Percentiles rank a stretch among this genome's conserved stretches.
Evolutionary conservation across 371 early-diverging fungal genomes (phyloP).

Genomic region (Conidiobolus incongruus): DNA sequence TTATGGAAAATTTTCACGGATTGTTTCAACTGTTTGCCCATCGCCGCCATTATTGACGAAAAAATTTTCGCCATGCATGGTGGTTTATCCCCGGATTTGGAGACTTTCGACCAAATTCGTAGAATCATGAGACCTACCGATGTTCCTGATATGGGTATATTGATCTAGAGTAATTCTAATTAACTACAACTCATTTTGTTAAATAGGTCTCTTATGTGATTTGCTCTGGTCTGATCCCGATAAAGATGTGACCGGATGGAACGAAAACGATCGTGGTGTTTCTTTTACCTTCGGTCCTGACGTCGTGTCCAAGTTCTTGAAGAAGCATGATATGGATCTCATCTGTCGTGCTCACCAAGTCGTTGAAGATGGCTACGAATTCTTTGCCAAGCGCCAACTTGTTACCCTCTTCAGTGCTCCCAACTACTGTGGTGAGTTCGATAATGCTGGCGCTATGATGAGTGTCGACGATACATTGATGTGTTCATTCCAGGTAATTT

Average conservation of each 20-base stretch:
- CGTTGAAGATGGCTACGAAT: constrained; percentile 97
- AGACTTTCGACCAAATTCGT: constrained; percentile 86
- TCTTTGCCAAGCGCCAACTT: constrained; percentile 80
- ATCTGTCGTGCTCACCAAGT: constrained; percentile 96
- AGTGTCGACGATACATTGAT: constrained; percentile 77
- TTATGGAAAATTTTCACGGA: constrained; percentile 97
- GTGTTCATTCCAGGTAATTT: constrained; percentile 20
- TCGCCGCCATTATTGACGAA: constrained; percentile 89
- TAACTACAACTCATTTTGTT: no score
- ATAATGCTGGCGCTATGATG: constrained; percentile 92
- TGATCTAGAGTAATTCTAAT: no score
- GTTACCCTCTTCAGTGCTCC: constrained; percentile 96
- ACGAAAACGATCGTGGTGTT: constrained; percentile 96
- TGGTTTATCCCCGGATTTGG: constrained; percentile 78
- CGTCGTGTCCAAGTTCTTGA: constrained; percentile 73
- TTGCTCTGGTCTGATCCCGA: constrained; percentile 86
- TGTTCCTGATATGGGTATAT: constrained; percentile 95
- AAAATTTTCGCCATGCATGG: constrained; percentile 98
- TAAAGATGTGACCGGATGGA: constrained; percentile 64
- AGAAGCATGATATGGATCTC: constrained; percentile 76
- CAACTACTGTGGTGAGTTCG: constrained; percentile 98
- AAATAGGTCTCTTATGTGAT: constrained; percentile 57
- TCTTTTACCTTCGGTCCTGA: constrained; percentile 86
- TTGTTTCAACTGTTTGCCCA: constrained; percentile 94
- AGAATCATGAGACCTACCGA: constrained; percentile 82